phyloP scores from a whole-genome alignment of 192 early-diverging fungal species.

The Paraglomus brasilianum region DNA sequence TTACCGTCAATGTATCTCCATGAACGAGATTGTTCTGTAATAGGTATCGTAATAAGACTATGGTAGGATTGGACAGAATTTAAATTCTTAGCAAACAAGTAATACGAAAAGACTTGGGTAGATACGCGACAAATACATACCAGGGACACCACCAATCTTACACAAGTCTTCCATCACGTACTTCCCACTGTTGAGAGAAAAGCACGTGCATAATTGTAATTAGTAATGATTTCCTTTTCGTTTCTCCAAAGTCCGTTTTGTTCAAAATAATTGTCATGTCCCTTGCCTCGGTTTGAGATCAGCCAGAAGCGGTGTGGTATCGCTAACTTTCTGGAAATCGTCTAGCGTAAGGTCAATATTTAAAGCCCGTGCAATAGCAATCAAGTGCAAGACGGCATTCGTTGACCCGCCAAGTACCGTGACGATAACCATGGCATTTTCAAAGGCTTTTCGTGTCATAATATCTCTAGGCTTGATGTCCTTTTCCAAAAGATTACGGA shows the following conservation, averaged over 20 bases:
- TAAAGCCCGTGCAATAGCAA: slow-evolving; percentile 81
- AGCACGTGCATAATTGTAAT: neutral
- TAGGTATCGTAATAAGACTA: slow-evolving; percentile 89
- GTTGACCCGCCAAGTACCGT: slow-evolving; percentile 98
- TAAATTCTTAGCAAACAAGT: neutral
- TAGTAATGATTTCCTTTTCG: neutral
- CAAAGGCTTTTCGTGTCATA: slow-evolving; percentile 92
- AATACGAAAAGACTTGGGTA: neutral
- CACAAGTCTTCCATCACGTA: slow-evolving; percentile 99
- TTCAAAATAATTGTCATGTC: neutral
- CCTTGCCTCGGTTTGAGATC: slow-evolving; percentile 84
- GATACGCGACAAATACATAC: neutral
- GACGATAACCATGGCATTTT: slow-evolving; percentile 93
- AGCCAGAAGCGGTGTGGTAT: slow-evolving; percentile 91
- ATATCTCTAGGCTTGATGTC: slow-evolving; percentile 96
- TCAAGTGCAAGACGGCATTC: slow-evolving; percentile 94
- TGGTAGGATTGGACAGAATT: slow-evolving; percentile 8
- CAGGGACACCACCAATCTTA: slow-evolving; percentile 88
- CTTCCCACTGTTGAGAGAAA: slow-evolving; percentile 66
- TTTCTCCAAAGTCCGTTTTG: no score
- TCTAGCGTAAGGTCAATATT: slow-evolving; percentile 83
- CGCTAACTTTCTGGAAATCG: slow-evolving; percentile 93
- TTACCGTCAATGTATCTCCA: slow-evolving; percentile 92
- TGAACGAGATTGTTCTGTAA: slow-evolving; percentile 80
- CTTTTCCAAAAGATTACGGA: slow-evolving; percentile 85